Conservation (phyloP, 1,139 yeast genomes). For the Zygosaccharomyces pseudobailii region DNA sequence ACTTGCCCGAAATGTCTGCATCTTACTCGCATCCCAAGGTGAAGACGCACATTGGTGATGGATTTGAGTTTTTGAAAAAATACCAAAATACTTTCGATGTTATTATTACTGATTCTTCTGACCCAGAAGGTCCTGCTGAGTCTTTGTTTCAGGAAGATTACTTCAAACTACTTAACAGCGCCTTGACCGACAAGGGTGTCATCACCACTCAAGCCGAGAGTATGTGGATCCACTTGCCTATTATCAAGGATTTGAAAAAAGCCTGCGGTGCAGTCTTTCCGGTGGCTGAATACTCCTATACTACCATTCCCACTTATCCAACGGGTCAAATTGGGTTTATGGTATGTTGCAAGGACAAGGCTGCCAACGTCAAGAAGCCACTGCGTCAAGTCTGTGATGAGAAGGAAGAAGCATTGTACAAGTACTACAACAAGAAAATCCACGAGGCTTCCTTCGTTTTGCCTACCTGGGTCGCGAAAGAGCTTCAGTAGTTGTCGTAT, state of each 20-base stretch:
- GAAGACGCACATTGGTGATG: slow-evolving; percentile 81
- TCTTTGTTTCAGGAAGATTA: slow-evolving; percentile 81
- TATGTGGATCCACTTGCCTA: slow-evolving; percentile 81
- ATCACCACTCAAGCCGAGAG: slow-evolving; percentile 90
- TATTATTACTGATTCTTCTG: slow-evolving; percentile 89
- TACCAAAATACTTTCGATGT: slow-evolving; percentile 73
- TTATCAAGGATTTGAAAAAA: slow-evolving; percentile 67
- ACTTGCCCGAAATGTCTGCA: slow-evolving; percentile 77
- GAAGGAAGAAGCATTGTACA: slow-evolving; percentile 60
- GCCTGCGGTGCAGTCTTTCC: slow-evolving; percentile 82
- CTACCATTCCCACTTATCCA: slow-evolving; percentile 90
- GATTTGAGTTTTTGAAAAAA: slow-evolving; percentile 82
- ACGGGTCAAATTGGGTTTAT: slow-evolving; percentile 92
- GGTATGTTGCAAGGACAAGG: slow-evolving; percentile 77
- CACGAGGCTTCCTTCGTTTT: slow-evolving; percentile 83
- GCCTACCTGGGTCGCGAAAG: slow-evolving; percentile 76
- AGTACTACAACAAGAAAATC: slow-evolving; percentile 72
- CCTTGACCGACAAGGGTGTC: slow-evolving; percentile 82
- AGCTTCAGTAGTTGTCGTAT: slow-evolving; percentile 22
- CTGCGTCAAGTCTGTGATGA: slow-evolving; percentile 59
- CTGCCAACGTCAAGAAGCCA: slow-evolving; percentile 62
- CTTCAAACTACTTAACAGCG: slow-evolving; percentile 71
- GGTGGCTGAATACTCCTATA: slow-evolving; percentile 78
- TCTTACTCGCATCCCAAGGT: slow-evolving; percentile 79
- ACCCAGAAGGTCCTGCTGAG: slow-evolving; percentile 97